Percentiles rank a stretch among this genome's conserved stretches.
Evolutionary conservation across 306 rosid genomes (phyloP).

Genomic region (Prunus campanulata): DNA sequence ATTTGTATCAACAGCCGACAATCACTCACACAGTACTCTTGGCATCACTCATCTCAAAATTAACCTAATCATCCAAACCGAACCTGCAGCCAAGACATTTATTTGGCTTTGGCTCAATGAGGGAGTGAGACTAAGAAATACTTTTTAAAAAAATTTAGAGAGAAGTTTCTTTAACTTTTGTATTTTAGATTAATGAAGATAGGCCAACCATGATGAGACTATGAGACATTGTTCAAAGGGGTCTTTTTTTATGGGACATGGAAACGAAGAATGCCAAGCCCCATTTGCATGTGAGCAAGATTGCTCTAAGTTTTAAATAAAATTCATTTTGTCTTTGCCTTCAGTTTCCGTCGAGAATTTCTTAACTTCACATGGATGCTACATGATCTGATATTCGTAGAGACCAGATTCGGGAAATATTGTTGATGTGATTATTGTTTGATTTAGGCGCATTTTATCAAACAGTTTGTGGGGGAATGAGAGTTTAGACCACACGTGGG

Average conservation of each 20-base stretch:
- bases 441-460: neutral
- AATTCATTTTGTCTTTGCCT: neutral
- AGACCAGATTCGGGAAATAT: neutral
- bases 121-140: too few relatives aligned
- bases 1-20: too few relatives aligned
- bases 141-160: too few relatives aligned
- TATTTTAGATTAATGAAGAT: too few relatives aligned
- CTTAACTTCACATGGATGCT: neutral
- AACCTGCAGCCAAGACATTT: too few relatives aligned
- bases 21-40: too few relatives aligned
- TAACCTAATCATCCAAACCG: too few relatives aligned
- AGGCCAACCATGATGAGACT: too few relatives aligned
- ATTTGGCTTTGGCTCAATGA: too few relatives aligned
- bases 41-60: too few relatives aligned
- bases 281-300: neutral
- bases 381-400: neutral
- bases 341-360: neutral
- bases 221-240: neutral
- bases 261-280: neutral
- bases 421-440: neutral
- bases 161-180: too few relatives aligned
- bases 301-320: neutral
- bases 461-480: neutral
- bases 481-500: neutral
- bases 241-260: neutral